A percentile compares a stretch with the other conserved stretches of the same genome.
Evolutionary conservation across 208 protist genomes (phyloP).

Genomic region (Crithidia bombi): DNA sequence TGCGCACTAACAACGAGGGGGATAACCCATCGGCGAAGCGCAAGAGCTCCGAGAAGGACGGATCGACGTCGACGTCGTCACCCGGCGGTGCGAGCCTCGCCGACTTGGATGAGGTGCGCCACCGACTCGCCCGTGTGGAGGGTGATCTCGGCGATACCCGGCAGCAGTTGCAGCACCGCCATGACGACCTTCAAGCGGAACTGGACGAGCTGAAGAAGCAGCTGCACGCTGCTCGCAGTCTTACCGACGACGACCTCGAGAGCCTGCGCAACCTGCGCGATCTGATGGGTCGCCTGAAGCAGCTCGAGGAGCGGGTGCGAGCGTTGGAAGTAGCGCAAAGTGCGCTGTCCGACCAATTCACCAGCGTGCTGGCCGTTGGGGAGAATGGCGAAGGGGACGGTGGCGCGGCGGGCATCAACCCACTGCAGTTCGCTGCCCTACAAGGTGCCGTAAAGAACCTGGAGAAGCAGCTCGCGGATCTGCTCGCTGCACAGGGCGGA

Average conservation of each 20-base stretch:
- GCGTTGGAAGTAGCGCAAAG: slow-evolving; percentile 37
- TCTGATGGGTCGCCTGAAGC: slow-evolving; percentile 39
- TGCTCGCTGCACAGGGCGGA: slow-evolving; percentile 39
- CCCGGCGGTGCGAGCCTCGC: background rate
- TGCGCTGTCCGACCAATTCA: slow-evolving; percentile 39
- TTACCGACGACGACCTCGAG: slow-evolving; percentile 56
- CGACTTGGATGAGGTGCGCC: slow-evolving; percentile 12
- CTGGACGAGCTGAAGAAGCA: slow-evolving; percentile 45
- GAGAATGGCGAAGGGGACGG: slow-evolving; percentile 11
- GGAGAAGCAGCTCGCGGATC: slow-evolving; percentile 71
- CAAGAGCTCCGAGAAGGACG: background rate
- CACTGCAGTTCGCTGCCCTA: slow-evolving; percentile 57
- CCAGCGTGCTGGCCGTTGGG: slow-evolving; percentile 15
- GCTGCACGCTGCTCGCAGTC: slow-evolving; percentile 31
- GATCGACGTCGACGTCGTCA: too few relatives aligned
- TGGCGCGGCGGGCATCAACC: slow-evolving; percentile 41
- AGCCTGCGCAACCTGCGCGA: slow-evolving; percentile 23
- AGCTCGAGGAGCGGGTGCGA: slow-evolving; percentile 54
- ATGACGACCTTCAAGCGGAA: slow-evolving; percentile 39
- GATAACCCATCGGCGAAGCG: background rate
- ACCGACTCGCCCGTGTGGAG: slow-evolving; percentile 36
- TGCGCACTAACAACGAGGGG: slow-evolving; percentile 39
- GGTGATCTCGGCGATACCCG: slow-evolving; percentile 32
- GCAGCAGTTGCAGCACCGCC: slow-evolving; percentile 28
- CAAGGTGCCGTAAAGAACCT: slow-evolving; percentile 49